These are phyloP conservation scores for Epichloe scottii DNA, from an alignment of 2,329 filamentous ascomycete genomes.

Conservation along the genomic window DNA sequence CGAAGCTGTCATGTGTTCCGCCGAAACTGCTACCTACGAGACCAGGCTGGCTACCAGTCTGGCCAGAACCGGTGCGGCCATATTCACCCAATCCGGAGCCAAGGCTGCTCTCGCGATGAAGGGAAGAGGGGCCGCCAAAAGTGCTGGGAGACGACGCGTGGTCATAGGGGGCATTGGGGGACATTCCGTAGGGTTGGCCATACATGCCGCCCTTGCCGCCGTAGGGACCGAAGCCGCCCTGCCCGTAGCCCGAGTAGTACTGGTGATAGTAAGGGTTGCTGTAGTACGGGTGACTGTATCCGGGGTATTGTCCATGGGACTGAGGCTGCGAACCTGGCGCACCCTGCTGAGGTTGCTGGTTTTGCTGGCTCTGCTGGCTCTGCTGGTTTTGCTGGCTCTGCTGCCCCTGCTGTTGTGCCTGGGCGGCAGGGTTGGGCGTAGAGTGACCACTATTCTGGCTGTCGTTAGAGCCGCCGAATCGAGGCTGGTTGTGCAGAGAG, in stretches of 20 bases:
- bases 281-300: constrained; percentile 46
- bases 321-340: constrained; percentile 32
- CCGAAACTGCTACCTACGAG: constrained; percentile 39
- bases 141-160: constrained; percentile 41
- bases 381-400: constrained; percentile 24
- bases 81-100: constrained; percentile 43
- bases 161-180: constrained; percentile 44
- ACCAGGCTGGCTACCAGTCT: constrained; percentile 36
- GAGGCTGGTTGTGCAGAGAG: constrained; percentile 38
- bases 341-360: constrained; percentile 18
- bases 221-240: constrained; percentile 41
- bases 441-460: constrained; percentile 78
- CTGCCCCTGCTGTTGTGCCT: constrained; percentile 34
- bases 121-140: constrained; percentile 38
- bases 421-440: constrained; percentile 68
- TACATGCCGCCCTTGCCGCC: constrained; percentile 42
- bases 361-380: constrained; percentile 30
- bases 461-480: constrained; percentile 50
- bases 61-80: constrained; percentile 35
- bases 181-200: constrained; percentile 43
- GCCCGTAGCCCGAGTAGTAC: constrained; percentile 44
- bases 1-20: constrained; percentile 42
- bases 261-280: constrained; percentile 50
- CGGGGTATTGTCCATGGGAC: constrained; percentile 36
- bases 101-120: constrained; percentile 38